phyloP scores from a whole-genome alignment of 2,329 filamentous ascomycete genomes.

The Fusarium floridanum region DNA sequence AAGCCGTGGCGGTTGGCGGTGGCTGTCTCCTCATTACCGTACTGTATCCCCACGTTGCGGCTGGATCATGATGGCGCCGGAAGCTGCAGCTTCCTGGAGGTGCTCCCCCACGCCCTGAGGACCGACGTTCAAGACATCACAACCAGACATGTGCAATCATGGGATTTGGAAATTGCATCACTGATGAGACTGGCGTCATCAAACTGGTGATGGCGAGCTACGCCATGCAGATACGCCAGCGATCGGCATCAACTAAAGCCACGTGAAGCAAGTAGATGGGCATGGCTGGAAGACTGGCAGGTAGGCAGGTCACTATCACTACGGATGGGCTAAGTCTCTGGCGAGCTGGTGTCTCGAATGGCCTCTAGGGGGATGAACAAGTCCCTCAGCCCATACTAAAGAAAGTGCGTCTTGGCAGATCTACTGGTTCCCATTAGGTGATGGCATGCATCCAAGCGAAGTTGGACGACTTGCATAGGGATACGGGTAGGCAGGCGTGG shows the following conservation, averaged over 20 bases:
- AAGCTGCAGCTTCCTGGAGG: neutral
- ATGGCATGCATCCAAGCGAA: slow-evolving; percentile 30
- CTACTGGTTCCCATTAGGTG: slow-evolving; percentile 3
- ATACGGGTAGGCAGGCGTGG: slow-evolving; percentile 1
- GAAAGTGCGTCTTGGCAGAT: slow-evolving; percentile 20
- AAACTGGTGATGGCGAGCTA: neutral
- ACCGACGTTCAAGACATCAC: neutral
- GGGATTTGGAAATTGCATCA: slow-evolving; percentile 29
- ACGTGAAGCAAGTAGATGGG: slow-evolving; percentile 18
- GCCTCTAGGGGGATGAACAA: neutral
- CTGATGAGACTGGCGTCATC: slow-evolving; percentile 11
- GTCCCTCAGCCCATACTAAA: neutral
- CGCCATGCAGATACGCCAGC: slow-evolving; percentile 2
- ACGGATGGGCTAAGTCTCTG: slow-evolving; percentile 16
- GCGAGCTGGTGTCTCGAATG: slow-evolving; percentile 21
- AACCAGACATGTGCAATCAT: slow-evolving; percentile 6
- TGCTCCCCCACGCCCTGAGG: neutral
- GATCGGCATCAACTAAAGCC: slow-evolving; percentile 18
- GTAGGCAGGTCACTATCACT: slow-evolving; percentile 9
- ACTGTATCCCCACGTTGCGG: neutral
- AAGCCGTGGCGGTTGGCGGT: slow-evolving; percentile 4
- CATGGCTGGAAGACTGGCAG: neutral
- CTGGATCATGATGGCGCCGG: neutral
- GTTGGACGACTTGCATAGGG: slow-evolving; percentile 9
- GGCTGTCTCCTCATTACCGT: neutral